A percentile compares a stretch with the other conserved stretches of the same genome.
Evolutionary conservation across 208 protist species (phyloP).

Genomic region (Trypanosoma avium): DNA sequence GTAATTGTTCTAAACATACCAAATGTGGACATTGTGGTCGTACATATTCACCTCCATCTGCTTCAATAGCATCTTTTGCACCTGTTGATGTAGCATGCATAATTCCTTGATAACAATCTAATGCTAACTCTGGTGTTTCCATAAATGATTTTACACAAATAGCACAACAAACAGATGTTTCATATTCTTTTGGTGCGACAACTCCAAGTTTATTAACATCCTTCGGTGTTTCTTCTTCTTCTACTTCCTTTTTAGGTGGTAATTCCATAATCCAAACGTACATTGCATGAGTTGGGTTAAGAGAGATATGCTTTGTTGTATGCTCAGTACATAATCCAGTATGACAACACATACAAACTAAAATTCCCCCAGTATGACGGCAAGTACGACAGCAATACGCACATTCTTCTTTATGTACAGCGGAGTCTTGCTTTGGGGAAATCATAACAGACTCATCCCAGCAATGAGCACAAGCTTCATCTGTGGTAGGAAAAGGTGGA

Average conservation of each 20-base stretch:
- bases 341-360: slow-evolving; percentile 85
- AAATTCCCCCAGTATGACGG: slow-evolving; percentile 53
- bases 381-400: slow-evolving; percentile 86
- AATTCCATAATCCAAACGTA: slow-evolving; percentile 74
- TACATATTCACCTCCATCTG: slow-evolving; percentile 25
- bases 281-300: slow-evolving; percentile 59
- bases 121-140: slow-evolving; percentile 43
- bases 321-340: slow-evolving; percentile 72
- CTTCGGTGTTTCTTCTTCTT: slow-evolving; percentile 28
- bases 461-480: slow-evolving; percentile 75
- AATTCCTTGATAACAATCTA: slow-evolving; percentile 55
- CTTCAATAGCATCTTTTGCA: slow-evolving; percentile 36
- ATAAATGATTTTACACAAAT: slow-evolving; percentile 45
- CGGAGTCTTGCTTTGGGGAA: slow-evolving; percentile 26
- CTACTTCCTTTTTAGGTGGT: slow-evolving; percentile 40
- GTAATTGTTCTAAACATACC: slow-evolving; percentile 74
- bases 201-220: slow-evolving; percentile 75
- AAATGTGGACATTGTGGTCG: slow-evolving; percentile 77
- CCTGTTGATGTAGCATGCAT: slow-evolving; percentile 59
- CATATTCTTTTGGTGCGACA: slow-evolving; percentile 62
- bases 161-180: slow-evolving; percentile 63
- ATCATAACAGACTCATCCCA: slow-evolving; percentile 70
- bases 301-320: slow-evolving; percentile 58
- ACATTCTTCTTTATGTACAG: slow-evolving; percentile 86
- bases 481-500: slow-evolving; percentile 35